These are phyloP conservation scores for Boletus rubroflammeus DNA, from an alignment of 768 basidiomycete species.

Conservation along the genomic window DNA sequence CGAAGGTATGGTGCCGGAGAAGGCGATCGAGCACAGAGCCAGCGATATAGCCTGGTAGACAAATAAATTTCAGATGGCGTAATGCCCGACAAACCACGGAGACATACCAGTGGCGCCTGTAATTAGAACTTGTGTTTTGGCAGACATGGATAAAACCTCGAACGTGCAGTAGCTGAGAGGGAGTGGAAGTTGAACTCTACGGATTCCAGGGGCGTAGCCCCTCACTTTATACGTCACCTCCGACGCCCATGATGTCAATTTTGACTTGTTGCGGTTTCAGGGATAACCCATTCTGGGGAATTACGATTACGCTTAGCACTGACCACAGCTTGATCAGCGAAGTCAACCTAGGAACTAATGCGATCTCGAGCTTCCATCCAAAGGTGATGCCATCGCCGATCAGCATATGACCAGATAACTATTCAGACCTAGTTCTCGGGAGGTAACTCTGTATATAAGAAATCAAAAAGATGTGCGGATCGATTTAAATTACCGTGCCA, in stretches of 20 bases:
- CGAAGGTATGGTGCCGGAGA: conserved; percentile 23
- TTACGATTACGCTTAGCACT: too few species aligned
- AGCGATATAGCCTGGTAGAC: conserved; percentile 30
- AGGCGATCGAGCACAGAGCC: conserved; percentile 33
- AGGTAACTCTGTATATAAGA: background rate
- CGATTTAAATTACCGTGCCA: background rate
- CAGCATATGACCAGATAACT: background rate
- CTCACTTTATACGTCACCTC: conserved; percentile 5
- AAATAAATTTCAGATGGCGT: background rate
- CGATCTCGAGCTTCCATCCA: too few species aligned
- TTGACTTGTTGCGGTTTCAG: too few species aligned
- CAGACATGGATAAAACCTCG: conserved; percentile 7
- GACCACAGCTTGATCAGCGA: too few species aligned
- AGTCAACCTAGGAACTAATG: too few species aligned
- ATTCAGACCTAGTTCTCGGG: background rate
- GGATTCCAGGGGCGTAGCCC: background rate
- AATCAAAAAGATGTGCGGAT: background rate
- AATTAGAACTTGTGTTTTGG: conserved; percentile 20
- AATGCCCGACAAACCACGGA: background rate
- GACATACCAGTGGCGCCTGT: conserved; percentile 21
- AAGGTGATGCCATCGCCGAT: background rate
- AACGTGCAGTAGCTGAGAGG: background rate
- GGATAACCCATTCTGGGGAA: too few species aligned
- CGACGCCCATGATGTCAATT: background rate
- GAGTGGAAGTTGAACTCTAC: background rate